phyloP scores from a whole-genome alignment of 179 eudicot genomes.

The Sideroxylon spinosum region DNA sequence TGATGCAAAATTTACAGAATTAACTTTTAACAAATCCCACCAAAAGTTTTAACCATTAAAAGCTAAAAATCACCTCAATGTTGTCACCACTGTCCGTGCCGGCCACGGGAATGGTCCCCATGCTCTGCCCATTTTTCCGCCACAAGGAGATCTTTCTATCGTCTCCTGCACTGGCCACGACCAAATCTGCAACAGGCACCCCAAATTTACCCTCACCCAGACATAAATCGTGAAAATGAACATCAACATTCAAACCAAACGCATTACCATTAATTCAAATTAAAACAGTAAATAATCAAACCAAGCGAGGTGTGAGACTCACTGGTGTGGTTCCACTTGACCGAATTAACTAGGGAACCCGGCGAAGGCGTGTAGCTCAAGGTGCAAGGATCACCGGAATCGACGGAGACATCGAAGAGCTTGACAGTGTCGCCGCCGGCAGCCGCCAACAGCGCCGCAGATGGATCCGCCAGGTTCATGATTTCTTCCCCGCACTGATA shows the following conservation, averaged over 20 bases:
- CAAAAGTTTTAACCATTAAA: not conserved
- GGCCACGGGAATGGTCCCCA: conserved; percentile 68
- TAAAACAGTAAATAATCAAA: not conserved
- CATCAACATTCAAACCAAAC: not conserved
- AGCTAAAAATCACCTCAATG: conserved; percentile 46
- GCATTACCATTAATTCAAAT: not conserved
- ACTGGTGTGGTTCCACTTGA: conserved; percentile 90
- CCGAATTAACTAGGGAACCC: conserved; percentile 50
- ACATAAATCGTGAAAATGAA: not conserved
- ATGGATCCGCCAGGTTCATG: conserved; percentile 35
- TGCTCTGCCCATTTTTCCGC: conserved; percentile 68
- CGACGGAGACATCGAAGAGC: conserved; percentile 58
- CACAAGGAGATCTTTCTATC: conserved; percentile 75
- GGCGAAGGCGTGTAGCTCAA: conserved; percentile 63
- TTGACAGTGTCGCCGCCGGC: conserved; percentile 81
- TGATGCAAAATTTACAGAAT: not conserved
- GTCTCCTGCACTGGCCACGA: conserved; percentile 92
- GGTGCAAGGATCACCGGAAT: conserved; percentile 64
- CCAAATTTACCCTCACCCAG: not conserved
- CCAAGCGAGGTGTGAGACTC: conserved; percentile 1
- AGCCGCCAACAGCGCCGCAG: conserved; percentile 58
- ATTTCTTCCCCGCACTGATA: not conserved
- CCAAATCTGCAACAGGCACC: conserved; percentile 57
- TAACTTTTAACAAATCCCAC: not conserved
- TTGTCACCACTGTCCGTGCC: conserved; percentile 52